Conservation (phyloP, 1,139 yeast species). For the Ashbya aceris region DNA sequence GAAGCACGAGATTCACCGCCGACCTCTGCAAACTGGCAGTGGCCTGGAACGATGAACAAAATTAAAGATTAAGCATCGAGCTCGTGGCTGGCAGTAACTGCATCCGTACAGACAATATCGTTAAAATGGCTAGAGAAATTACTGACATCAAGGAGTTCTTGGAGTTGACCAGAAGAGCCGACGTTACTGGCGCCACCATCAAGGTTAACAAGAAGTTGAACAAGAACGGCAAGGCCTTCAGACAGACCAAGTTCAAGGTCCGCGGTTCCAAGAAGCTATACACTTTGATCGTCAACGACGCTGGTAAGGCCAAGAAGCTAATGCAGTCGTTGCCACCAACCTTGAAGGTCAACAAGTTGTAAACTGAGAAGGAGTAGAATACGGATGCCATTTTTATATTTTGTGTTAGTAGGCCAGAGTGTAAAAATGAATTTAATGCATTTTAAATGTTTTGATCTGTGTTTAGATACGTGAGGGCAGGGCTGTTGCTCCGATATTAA, state of each 20-base stretch:
- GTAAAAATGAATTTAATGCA: slow-evolving; percentile 4
- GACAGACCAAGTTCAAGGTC: slow-evolving; percentile 98
- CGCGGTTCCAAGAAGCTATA: slow-evolving; percentile 93
- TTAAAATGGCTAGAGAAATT: slow-evolving; percentile 52
- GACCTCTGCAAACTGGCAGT: neutral
- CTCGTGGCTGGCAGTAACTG: neutral
- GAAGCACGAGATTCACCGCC: too few relatives aligned
- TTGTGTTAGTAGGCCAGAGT: slow-evolving; percentile 3
- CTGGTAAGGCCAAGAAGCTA: slow-evolving; percentile 96
- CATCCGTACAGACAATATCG: neutral
- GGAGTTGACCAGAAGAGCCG: slow-evolving; percentile 96
- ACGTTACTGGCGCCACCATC: slow-evolving; percentile 86
- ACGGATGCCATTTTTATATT: neutral
- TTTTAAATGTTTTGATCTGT: neutral
- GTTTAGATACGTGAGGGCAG: too few relatives aligned
- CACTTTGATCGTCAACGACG: slow-evolving; percentile 94
- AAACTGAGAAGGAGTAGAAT: slow-evolving; percentile 23
- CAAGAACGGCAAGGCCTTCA: slow-evolving; percentile 77
- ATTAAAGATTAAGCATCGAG: neutral
- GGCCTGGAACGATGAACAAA: neutral
- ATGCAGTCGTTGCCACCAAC: slow-evolving; percentile 97
- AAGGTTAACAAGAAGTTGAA: slow-evolving; percentile 81
- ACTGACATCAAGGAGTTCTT: slow-evolving; percentile 97
- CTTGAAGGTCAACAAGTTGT: slow-evolving; percentile 65
- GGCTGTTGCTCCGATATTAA: neutral